Evolutionary conservation across 768 basidiomycete genomes (phyloP), one percentile per base, ranked within the genome.

Genomic region (Gymnopilus dilepis): DNA sequence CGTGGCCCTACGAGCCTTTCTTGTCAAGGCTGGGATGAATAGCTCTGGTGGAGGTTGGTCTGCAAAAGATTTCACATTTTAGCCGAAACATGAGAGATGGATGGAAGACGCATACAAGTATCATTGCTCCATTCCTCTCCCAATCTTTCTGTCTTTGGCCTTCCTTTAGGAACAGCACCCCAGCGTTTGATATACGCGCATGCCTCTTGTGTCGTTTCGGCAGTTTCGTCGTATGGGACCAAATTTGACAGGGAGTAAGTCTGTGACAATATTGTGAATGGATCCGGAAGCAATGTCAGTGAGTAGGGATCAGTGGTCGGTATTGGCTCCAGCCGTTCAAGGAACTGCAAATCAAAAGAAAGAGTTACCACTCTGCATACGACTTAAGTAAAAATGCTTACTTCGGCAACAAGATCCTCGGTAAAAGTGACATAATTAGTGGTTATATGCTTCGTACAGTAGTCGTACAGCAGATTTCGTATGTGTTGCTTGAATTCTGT

Each of bases 391-490:
- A 31, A 3, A 28, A 17, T 9, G 28, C 76, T 53, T 58, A 82
- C 88, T 66, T 85, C 76, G 40, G 78, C 66, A 15, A 85, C 81
- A 2, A 79, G 76, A 58, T 74, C 69, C 61, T 84, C 77, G 3
- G 88, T 89, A 66, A 82, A 85, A 13, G 76, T 69, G 43, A 85
- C 72, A 68, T 90, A 82, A 68, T 88, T 79, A 56, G 74, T 81
- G 0, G 86, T 83, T 31, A 87, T 72, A 70, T 91, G 82, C 17
- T 69, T 72, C 34, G 77, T 77, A 6, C 76, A 81, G 65, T 90
- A 91, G 41, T 81, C 76, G 28, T 84, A 73, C 28, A 90, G 77
- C 28, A 88, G 70, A 34, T 79, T 72, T 40, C 79, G 84, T 59
- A 90, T 83, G 67, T 89, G 88, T 33, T 67, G 70, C 22, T 71